A percentile compares a stretch with the other conserved stretches of the same genome.
phyloP scores from a whole-genome alignment of 1,139 yeast genomes.

The Diutina sp. region DNA sequence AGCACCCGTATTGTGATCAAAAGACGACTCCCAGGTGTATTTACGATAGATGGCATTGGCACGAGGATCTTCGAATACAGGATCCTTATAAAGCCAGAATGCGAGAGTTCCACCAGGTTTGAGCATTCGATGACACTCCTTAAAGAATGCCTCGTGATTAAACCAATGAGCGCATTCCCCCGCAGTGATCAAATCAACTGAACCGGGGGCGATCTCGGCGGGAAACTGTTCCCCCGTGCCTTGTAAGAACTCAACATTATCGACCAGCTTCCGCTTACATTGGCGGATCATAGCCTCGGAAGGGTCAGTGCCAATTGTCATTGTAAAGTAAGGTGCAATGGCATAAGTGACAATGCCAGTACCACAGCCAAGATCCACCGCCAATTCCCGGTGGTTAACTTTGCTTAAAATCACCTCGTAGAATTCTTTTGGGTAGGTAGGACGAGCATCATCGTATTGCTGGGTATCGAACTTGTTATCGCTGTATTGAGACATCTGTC shows the following conservation, averaged over 20 bases:
- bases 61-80: constrained; percentile 31
- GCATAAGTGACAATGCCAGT: constrained; percentile 68
- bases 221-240: constrained; percentile 9
- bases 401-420: constrained; percentile 18
- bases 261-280: constrained; percentile 16
- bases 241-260: constrained; percentile 13
- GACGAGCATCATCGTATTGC: constrained; percentile 27
- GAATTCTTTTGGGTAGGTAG: constrained; percentile 21
- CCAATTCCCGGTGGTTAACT: constrained; percentile 16
- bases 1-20: constrained; percentile 16
- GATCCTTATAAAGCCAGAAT: constrained; percentile 73
- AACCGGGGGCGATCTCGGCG: constrained; percentile 11
- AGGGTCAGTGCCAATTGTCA: constrained; percentile 58
- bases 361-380: constrained; percentile 74
- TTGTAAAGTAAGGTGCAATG: constrained; percentile 27
- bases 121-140: constrained; percentile 35
- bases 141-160: constrained; percentile 38
- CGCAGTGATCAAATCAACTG: constrained; percentile 52
- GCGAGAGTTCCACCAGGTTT: constrained; percentile 54
- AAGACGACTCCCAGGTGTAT: constrained; percentile 24
- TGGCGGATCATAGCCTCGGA: constrained; percentile 49
- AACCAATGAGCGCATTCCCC: constrained; percentile 83
- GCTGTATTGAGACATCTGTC: constrained; percentile 12
- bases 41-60: constrained; percentile 28
- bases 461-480: constrained; percentile 19